phyloP scores from a whole-genome alignment of 1,284 basidiomycete genomes.

The Trichosporon sp. region DNA sequence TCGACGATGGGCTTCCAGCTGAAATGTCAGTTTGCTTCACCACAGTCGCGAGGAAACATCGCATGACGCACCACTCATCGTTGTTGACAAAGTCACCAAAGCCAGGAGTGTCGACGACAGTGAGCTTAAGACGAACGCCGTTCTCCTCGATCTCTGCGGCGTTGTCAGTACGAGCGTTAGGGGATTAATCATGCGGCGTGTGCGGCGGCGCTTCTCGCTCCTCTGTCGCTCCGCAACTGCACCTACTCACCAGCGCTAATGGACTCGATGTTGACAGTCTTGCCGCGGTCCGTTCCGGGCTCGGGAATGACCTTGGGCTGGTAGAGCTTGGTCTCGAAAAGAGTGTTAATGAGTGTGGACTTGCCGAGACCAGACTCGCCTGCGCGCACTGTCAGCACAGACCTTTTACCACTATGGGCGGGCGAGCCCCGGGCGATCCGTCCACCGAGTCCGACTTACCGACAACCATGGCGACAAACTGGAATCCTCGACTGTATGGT shows the following conservation, averaged over 20 bases:
- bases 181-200: not conserved
- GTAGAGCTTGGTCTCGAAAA: conserved; percentile 92
- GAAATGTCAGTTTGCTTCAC: not conserved
- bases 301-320: conserved; percentile 74
- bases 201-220: not conserved
- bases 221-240: not conserved
- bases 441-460: conserved; percentile 56
- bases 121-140: conserved; percentile 85
- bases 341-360: conserved; percentile 93
- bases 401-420: conserved; percentile 9
- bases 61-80: conserved; percentile 70
- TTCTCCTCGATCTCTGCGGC: conserved; percentile 90
- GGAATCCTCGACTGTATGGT: conserved; percentile 68
- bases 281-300: conserved; percentile 76
- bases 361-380: conserved; percentile 97
- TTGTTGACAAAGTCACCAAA: conserved; percentile 98
- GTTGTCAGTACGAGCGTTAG: conserved; percentile 26
- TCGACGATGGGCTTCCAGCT: conserved; percentile 97
- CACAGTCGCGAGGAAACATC: not conserved
- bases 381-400: conserved; percentile 44
- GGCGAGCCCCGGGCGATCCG: not conserved
- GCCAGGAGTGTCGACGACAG: conserved; percentile 95
- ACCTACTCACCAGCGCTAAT: conserved; percentile 87
- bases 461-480: conserved; percentile 94
- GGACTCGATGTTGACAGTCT: conserved; percentile 92